These are phyloP conservation scores for Furcasterigmium sp. DNA, from an alignment of 2,329 filamentous ascomycete genomes.

Conservation along the genomic window DNA sequence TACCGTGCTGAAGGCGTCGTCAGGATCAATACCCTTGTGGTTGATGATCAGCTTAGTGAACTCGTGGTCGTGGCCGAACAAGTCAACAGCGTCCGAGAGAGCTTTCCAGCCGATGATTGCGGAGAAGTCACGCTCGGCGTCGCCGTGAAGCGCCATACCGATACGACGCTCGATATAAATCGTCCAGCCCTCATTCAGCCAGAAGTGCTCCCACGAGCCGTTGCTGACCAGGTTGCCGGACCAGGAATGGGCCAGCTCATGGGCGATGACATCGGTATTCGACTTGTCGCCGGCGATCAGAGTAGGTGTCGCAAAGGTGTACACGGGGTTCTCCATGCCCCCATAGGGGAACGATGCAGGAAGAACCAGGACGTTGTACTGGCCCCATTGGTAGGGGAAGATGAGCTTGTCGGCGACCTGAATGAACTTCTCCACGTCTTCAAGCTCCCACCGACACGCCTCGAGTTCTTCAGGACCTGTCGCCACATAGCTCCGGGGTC, in stretches of 20 bases:
- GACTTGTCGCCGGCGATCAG: slow-evolving; percentile 87
- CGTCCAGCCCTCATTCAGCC: slow-evolving; percentile 82
- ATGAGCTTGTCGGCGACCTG: slow-evolving; percentile 75
- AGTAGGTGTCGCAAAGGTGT: slow-evolving; percentile 91
- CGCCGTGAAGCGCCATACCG: slow-evolving; percentile 70
- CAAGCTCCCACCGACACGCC: slow-evolving; percentile 83
- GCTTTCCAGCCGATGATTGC: slow-evolving; percentile 95
- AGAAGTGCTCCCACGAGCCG: slow-evolving; percentile 24
- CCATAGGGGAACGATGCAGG: slow-evolving; percentile 89
- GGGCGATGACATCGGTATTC: slow-evolving; percentile 94
- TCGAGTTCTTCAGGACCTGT: slow-evolving; percentile 83
- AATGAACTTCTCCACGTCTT: slow-evolving; percentile 88
- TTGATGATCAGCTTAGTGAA: slow-evolving; percentile 89
- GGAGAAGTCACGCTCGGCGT: slow-evolving; percentile 85
- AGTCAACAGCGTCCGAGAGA: slow-evolving; percentile 72
- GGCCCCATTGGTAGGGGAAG: slow-evolving; percentile 88
- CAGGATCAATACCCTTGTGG: slow-evolving; percentile 86
- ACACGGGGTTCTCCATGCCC: slow-evolving; percentile 89
- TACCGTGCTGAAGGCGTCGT: slow-evolving; percentile 88
- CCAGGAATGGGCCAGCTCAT: slow-evolving; percentile 38
- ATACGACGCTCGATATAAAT: slow-evolving; percentile 89
- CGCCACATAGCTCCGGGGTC: slow-evolving; percentile 76
- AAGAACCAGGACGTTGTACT: slow-evolving; percentile 89
- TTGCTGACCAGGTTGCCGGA: slow-evolving; percentile 10
- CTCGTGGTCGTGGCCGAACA: slow-evolving; percentile 77